Base-by-base conservation (phyloP, 164 flowering plant species). In the Chloranthus sessilifolius region DNA sequence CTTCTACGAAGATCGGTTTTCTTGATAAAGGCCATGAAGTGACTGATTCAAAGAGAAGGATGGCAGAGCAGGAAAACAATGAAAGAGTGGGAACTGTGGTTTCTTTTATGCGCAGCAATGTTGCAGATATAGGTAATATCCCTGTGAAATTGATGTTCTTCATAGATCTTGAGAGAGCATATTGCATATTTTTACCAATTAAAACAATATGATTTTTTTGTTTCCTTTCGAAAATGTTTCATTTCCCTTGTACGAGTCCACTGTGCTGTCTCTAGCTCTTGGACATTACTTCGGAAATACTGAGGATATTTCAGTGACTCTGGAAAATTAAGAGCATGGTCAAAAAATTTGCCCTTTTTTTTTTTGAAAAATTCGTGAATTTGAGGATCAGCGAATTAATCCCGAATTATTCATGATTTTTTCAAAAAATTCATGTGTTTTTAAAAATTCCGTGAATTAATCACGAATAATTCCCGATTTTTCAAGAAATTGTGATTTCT, bases 61-160 rank as follows among this genome's bases (percentile, higher is more conserved):
- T 38, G 35, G 39, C 42, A 26, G 56, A 47, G n/a, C 43, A 25
- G 50, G 29, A 43, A n/a, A 49, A 27, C 17, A 30, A 41, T 20
- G 56, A 43, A 31, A 43, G 64, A 49, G 60, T 63, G 19, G 15
- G 51, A 30, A 21, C 39, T 46, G 35, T 82, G 69, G 69, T 81
- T 70, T 76, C 85, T 34, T 27, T 64, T 57, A 77, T 87, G 12
- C 74, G 55, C 68, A 79, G 83, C 84, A 82, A 77, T 58, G 60
- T 43, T 41, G 62, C 76, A 60, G 74, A 50, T 24, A 46, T 81
- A 43, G 85, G 96, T 85, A 48, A 73, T 76, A n/a, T 45, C 39
- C 34, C 25, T n/a, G 27, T 28, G 10, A 31, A 22, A 30, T 30
- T 30, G 39, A 17, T 14, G 17, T 43, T 17, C 19, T 12, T 40